Percentiles rank a stretch among this genome's conserved stretches.
Evolutionary conservation across 805 yeast genomes (phyloP).

Genomic region (Kuraishia cidri): DNA sequence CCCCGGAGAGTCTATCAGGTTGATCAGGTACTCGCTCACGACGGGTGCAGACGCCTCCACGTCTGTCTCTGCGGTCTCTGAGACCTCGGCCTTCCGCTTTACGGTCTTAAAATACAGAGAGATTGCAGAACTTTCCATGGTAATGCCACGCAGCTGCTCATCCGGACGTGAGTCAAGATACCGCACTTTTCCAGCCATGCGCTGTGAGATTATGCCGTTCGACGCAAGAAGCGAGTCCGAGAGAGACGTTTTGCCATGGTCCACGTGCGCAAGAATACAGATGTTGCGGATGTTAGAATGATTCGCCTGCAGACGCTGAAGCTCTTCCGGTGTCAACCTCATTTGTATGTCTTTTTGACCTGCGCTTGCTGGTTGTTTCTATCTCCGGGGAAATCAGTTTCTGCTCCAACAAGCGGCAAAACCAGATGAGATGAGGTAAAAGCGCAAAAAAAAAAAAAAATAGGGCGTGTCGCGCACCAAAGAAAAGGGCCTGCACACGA

Average conservation of each 20-base stretch:
- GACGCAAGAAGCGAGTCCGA: constrained; percentile 90
- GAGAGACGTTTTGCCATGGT: constrained; percentile 95
- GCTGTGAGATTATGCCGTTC: constrained; percentile 91
- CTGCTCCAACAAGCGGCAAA: background rate
- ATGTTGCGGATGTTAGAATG: constrained; percentile 75
- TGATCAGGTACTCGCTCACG: constrained; percentile 77
- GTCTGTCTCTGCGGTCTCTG: background rate
- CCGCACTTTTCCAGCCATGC: constrained; percentile 92
- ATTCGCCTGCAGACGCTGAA: constrained; percentile 58
- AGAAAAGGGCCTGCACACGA: background rate
- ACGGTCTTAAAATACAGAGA: constrained; percentile 81
- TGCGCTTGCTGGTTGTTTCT: background rate
- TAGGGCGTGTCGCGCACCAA: background rate
- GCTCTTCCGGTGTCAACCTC: constrained; percentile 57
- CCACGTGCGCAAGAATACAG: constrained; percentile 96
- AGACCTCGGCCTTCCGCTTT: constrained; percentile 23
- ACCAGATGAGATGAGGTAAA: background rate
- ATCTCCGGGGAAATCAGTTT: background rate
- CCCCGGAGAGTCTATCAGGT: constrained; percentile 97
- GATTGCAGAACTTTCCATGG: constrained; percentile 96
- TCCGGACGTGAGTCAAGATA: constrained; percentile 91
- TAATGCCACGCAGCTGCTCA: constrained; percentile 92
- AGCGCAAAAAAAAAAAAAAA: background rate
- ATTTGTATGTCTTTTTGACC: constrained; percentile 9
- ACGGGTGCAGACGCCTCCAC: constrained; percentile 5